These are phyloP conservation scores for Neotropicomus parvogracilis DNA, from an alignment of 1,284 basidiomycete species.

Conservation along the genomic window DNA sequence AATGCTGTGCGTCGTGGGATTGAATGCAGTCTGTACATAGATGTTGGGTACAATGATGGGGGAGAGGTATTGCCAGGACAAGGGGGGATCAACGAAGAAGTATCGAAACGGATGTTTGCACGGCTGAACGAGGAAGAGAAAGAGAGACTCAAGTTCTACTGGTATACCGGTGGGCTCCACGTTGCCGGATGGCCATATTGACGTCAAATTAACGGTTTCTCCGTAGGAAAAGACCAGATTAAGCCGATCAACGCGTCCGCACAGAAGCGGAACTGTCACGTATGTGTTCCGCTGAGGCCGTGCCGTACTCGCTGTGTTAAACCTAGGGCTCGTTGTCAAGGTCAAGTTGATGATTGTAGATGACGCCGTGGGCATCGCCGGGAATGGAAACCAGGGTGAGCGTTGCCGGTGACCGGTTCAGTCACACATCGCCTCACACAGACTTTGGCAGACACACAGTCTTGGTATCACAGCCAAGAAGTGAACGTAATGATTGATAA, in stretches of 20 bases:
- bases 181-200: background rate
- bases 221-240: conserved; percentile 61
- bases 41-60: conserved; percentile 69
- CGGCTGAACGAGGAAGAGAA: conserved; percentile 50
- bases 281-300: conserved; percentile 17
- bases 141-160: conserved; percentile 61
- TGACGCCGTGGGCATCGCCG: conserved; percentile 65
- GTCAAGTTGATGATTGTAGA: conserved; percentile 77
- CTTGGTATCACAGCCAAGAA: conserved; percentile 79
- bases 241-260: conserved; percentile 68
- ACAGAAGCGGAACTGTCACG: conserved; percentile 76
- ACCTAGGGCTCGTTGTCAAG: conserved; percentile 19
- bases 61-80: conserved; percentile 74
- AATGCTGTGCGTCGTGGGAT: conserved; percentile 68
- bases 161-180: conserved; percentile 46
- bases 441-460: conserved; percentile 53
- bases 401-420: background rate
- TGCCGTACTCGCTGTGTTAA: background rate
- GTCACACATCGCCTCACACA: background rate
- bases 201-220: conserved; percentile 22
- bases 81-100: conserved; percentile 78
- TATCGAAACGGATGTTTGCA: conserved; percentile 64
- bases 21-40: conserved; percentile 60
- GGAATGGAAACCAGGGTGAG: conserved; percentile 59
- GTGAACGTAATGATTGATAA: conserved; percentile 76